Base-by-base conservation (phyloP, 1,284 basidiomycete species). In the Rhodotorula sp. region DNA sequence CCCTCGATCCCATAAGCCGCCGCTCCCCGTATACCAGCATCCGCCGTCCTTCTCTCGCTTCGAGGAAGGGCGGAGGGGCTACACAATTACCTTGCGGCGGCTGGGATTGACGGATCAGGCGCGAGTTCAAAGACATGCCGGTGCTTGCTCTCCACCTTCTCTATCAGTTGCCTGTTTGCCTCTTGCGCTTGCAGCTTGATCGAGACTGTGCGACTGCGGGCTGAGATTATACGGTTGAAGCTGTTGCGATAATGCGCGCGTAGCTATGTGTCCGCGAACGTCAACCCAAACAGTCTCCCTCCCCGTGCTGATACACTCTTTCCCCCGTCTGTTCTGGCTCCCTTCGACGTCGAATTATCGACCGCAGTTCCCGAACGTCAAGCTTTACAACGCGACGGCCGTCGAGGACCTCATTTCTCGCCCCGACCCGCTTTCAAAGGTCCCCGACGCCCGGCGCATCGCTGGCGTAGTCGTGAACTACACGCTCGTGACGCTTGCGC, bases 401-500 rank as follows among this genome's bases (percentile, higher is more conserved):
- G 59, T 58, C 39, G 89, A 90, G 79, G 89, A 90, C 78, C 84
- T 90, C 66, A 87, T 90, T 79, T 84, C 89, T 64, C 86, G 85
- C 74, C 82, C 83, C 57, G 88, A 89, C 80, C 84, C 71, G 29
- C 71, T 78, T 56, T 61, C 82, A 75, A 80, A 82, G 68, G 85
- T 84, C 29, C 46, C 58, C 8, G 64, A 46, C 52, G 47, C 47
- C 3, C 87, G 90, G 78, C 87, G 90, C 62, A 86, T 92, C 58
- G 85, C 88, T n/a, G 91, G 90, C 49, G 89, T 92, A 36, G 90
- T 92, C 9, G 89, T 89, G 64, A 92, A 92, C 84, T 92, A 89
- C 58, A 66, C 56, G 1, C 54, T 66, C 13, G 62, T 68, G 52
- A 73, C 68, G 9, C 36, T 72, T 19, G 67, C 67, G 6, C 70